These are phyloP conservation scores for Sporodiniella umbellata DNA, from an alignment of 371 early-diverging fungal species.

Conservation along the genomic window DNA sequence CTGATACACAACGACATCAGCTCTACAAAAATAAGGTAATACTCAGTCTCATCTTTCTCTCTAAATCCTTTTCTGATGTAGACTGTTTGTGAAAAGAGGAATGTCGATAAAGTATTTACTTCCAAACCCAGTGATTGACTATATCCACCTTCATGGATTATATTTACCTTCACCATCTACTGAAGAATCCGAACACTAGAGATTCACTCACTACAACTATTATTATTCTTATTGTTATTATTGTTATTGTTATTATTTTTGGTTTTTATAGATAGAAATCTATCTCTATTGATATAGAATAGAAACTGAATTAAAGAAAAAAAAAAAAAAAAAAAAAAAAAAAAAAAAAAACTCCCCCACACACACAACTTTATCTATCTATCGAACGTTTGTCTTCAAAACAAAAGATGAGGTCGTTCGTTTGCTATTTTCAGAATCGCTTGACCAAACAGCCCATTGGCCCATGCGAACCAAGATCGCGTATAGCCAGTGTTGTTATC, in stretches of 20 bases:
- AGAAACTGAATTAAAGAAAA: no score
- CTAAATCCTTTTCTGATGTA: conserved; percentile 14
- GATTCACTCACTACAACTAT: no score
- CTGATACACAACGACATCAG: conserved; percentile 95
- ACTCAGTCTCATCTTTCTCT: no score
- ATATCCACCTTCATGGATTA: conserved; percentile 76
- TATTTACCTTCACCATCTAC: conserved; percentile 46
- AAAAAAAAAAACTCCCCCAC: no score
- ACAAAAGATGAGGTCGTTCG: conserved; percentile 32
- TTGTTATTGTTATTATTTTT: no score
- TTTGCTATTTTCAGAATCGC: conserved; percentile 36
- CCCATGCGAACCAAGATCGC: conserved; percentile 54
- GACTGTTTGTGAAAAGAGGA: conserved; percentile 89
- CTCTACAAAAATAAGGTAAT: conserved; percentile 87
- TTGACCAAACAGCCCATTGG: conserved; percentile 49
- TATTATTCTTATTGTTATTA: no score
- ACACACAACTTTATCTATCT: no score
- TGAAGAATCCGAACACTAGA: no score
- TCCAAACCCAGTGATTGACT: conserved; percentile 92
- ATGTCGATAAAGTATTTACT: conserved; percentile 95
- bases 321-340: no score
- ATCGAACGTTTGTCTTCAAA: no score
- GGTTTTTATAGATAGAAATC: no score
- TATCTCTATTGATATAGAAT: no score
- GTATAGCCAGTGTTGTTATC: conserved; percentile 28